Base-by-base conservation (phyloP, 805 yeast species). In the Candida odintsovae region DNA sequence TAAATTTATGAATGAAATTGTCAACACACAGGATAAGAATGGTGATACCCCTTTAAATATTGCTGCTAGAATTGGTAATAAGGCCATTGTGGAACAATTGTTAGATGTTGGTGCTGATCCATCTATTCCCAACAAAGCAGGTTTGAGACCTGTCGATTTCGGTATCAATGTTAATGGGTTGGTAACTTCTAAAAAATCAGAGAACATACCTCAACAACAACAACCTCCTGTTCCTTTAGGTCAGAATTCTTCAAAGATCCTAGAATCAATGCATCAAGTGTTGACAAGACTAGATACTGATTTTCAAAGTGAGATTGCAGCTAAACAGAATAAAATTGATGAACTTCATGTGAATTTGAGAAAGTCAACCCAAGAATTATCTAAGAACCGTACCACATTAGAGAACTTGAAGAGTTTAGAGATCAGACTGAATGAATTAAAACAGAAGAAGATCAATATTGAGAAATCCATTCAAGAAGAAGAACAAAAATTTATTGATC, bases 41-140 rank as follows among this genome's bases (percentile, higher is more conserved):
- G 99, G 99, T 22, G 97, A 94, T 62, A 94, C 99, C 0, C 90
- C 97, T 41, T 71, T 94, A 50, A 95, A 90, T 61, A 86, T 94
- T 46, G 95, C 95, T 0, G 94, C 97, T 0, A 77, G 95, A 56
- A 78, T 94, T 22, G 95, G 95, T 9, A 86, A 87, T 62, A 78
- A 81, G 41, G 81, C 85, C 40, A 77, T 94, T 46, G 90, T 86
- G 10, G 88, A 86, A 51, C 87, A 85, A 51, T 72, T 94, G 42
- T 65, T 94, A 43, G 90, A 87, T 51, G 85, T 87, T 46, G 97
- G 97, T 33, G 97, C 97, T 1, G 86, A 90, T 60, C 79, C 86
- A 6, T 73, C 73, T 29, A 74, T 88, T 41, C 78, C 88, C 6
- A 94, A 94, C 62, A 84, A 86, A 43, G 85, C 92, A 4, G 97